Base-by-base conservation (phyloP, 371 early-diverging fungal genomes). In the Syncephalastrum sp. region DNA sequence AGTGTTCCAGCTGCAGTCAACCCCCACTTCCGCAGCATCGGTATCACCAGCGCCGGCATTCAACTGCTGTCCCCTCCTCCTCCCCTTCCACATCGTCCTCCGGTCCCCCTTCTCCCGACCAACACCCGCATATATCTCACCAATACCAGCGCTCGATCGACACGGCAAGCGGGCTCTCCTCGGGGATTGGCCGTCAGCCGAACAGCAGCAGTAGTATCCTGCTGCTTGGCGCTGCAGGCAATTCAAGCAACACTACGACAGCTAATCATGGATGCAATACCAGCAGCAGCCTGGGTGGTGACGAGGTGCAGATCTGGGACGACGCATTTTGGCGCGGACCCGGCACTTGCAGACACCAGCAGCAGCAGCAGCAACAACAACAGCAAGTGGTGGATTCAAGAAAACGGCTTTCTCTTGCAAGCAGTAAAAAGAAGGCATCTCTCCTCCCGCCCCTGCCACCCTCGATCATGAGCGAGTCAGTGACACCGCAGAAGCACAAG, bases 251-350 rank as follows among this genome's bases (percentile, higher is more conserved):
- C 38, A 33, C 38, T 1, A 33, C 38, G 7, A 33, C 38, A 2
- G 12, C 38, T 6, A 33, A 33, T 2, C 38, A 6, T 10, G 38
- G 38, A 10, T 33, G 38, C 29, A 16, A 14, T 17, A 41, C 4
- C 53, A 16, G n/a, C 53, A 52, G 19, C 53, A 21, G 13, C 16
- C 12, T 17, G 13, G n/a, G 16, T 8, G 17, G 14, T 15, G 27
- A 41, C 53, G 38, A 21, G 38, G 38, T 42, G 27, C 56, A 56
- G 16, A 61, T 61, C 41, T 61, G 61, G 61, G 61, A 61, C 38
- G 47, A 50, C 15, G 56, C 50, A 42, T 61, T 61, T 56, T 61
- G 61, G 61, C 23, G 42, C 17, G 50, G 56, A 25, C 61, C 61
- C 27, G 52, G 52, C 33, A 29, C 38, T 14, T 17, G 33, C 15